Base-by-base conservation (phyloP, 768 basidiomycete genomes). In the Auriscalpium vulgare region DNA sequence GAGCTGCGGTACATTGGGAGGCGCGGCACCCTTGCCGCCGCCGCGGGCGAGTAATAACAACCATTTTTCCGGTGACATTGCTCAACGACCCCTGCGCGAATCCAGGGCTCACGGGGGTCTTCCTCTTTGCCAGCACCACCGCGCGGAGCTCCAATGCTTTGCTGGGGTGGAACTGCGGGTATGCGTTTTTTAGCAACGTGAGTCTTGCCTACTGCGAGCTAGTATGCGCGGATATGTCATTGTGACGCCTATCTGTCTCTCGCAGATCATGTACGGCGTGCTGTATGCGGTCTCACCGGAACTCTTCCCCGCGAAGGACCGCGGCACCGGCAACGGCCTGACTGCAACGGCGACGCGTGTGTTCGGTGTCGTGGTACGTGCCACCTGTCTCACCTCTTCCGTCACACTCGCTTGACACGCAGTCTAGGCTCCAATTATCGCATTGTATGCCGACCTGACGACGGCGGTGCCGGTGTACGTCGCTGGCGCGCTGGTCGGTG, bases 91-190 rank as follows among this genome's bases (percentile, higher is more conserved):
- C 69, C 50, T 64, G 72, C 72, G 70, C 46, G 67, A 75, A 76
- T 65, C 65, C 71, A 84, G 82, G 77, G 66, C 75, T 89, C 63
- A 90, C 88, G 10, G 88, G 87, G 14, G 76, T 75, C 11, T 90
- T 90, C 72, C 77, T 92, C 47, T 84, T 87, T 63, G 83, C 77
- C 59, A 83, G 79, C 36, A 90, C 88, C 47, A 89, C 87, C n/a
- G 78, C 88, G 35, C 77, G 80, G 62, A 82, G 78, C 56, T 87
- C 84, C 8, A 75, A 84, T 57, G 75, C 79, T 29, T 75, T 90
- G 44, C 74, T 91, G 23, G 88, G 82, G 48, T 91, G 88, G 88
- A 89, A 90, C 68, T 91, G 87, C 64, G 86, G 79, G 9, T 87
- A 86, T 59, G 75, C 72, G n/a, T 85, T 85, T 65, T 76, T 69